These are phyloP conservation scores for Cordyceps cateniannulata DNA, from an alignment of 2,329 filamentous ascomycete species.

Conservation along the genomic window DNA sequence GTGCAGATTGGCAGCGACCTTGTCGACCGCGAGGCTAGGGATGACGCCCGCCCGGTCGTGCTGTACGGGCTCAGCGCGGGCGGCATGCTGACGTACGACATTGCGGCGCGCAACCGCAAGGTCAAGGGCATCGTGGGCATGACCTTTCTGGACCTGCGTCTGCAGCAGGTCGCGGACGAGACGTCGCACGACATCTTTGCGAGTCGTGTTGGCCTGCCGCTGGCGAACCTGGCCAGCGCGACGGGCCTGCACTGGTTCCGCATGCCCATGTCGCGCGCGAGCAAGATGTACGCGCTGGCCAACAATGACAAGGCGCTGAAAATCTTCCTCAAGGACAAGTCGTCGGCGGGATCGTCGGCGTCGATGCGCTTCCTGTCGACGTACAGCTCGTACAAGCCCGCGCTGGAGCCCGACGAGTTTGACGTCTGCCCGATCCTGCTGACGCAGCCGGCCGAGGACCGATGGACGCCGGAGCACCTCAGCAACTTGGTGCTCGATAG, in stretches of 20 bases:
- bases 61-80: not conserved
- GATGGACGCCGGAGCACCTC: slow-evolving; percentile 2
- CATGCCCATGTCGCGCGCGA: not conserved
- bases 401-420: not conserved
- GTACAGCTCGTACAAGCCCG: not conserved
- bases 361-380: not conserved
- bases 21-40: not conserved
- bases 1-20: slow-evolving; percentile 4
- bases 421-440: not conserved
- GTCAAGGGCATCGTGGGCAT: not conserved
- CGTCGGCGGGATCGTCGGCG: not conserved
- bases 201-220: not conserved
- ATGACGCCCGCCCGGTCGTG: not conserved
- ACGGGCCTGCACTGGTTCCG: not conserved
- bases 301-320: not conserved
- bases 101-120: not conserved
- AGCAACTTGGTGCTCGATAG: not conserved
- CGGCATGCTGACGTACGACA: slow-evolving; percentile 2
- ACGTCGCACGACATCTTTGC: not conserved
- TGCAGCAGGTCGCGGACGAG: slow-evolving; percentile 2
- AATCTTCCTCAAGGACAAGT: not conserved
- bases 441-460: not conserved
- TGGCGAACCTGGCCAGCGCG: not conserved
- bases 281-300: slow-evolving; percentile 1
- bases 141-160: not conserved